phyloP scores from a whole-genome alignment of 345 rosid genomes.

The Pseudoturritis turrita region DNA sequence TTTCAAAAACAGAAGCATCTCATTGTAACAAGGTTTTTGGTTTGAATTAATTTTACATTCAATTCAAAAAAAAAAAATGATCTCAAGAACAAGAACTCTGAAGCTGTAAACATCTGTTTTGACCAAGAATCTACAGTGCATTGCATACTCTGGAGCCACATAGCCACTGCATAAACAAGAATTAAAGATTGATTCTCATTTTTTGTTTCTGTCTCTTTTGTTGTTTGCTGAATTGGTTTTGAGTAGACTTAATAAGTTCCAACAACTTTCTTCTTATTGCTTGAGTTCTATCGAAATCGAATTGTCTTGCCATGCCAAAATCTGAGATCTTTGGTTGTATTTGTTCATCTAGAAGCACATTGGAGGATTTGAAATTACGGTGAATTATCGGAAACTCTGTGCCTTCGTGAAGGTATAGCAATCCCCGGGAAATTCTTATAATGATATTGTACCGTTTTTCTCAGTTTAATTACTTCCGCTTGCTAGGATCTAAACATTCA shows the following conservation, averaged over 20 bases:
- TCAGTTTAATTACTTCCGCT: slow-evolving; percentile 8
- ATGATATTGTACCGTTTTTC: slow-evolving; percentile 10
- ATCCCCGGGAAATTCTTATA: slow-evolving; percentile 16
- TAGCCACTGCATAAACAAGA: too few species aligned
- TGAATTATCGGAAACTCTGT: slow-evolving; percentile 5
- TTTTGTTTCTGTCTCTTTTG: too few species aligned
- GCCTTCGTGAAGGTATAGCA: slow-evolving; percentile 26
- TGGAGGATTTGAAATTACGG: slow-evolving; percentile 19
- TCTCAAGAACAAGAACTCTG: slow-evolving; percentile 24
- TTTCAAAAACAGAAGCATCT: too few species aligned
- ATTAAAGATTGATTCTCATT: too few species aligned
- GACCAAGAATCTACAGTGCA: slow-evolving; percentile 19
- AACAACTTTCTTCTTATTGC: slow-evolving; percentile 19
- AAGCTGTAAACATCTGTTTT: slow-evolving; percentile 27
- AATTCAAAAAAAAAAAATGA: too few species aligned
- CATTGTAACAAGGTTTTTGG: too few species aligned
- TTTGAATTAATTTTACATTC: too few species aligned
- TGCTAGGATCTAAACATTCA: slow-evolving; percentile 23
- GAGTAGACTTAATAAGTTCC: too few species aligned
- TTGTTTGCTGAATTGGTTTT: too few species aligned
- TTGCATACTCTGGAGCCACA: too few species aligned
- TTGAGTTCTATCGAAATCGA: slow-evolving; percentile 10
- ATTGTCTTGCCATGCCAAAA: slow-evolving; percentile 28
- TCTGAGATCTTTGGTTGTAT: slow-evolving; percentile 32
- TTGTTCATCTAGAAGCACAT: slow-evolving; percentile 21